Base-by-base conservation (phyloP, 2,329 filamentous ascomycete species). In the Ascochyta lentis region DNA sequence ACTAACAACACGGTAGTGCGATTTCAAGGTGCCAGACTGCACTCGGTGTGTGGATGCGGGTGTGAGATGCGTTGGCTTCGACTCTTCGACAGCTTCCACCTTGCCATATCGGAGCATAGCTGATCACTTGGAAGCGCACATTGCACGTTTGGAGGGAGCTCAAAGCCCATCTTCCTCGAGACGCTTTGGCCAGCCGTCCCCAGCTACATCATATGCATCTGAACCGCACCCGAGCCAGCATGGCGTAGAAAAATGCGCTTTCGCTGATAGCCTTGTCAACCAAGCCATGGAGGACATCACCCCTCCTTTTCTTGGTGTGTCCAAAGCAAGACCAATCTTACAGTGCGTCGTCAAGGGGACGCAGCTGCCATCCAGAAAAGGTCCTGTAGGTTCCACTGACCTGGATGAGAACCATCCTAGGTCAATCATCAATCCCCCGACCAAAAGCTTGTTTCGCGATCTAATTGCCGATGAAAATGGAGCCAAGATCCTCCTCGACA, bases 301-400 rank as follows among this genome's bases (percentile, higher is more conserved):
- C 7, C 71, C 72, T 26, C 63, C 65, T 1, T 75, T 75, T 51
- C 71, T 75, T 12, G 72, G 72, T 42, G 66, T 75, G 22, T 69
- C 71, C 38, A 68, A 71, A 47, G 64, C 66, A 16, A 60, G 63
- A 24, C 71, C 71, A 3, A 66, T 75, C 8, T 49, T 73, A 24
- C 70, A 69, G 39, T 75, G 72, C 49, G 70, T 75, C 22, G 69
- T 75, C 34, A 72, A 67, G 53, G 71, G 71, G 6, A 74, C 72
- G 3, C 66, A 68, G 49, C 59, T 74, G 7, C 71, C 71, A 3
- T 74, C 71, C n/a, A 69, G 65, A 38, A 71, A 65, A 58, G 70
- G 71, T 2, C 71, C 70, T 7, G 66, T 74, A 5, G 67, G 67
- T 10, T 68, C 68, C n/a, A 72, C 69, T 5, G 72, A 75, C 47